A percentile compares a stretch with the other conserved stretches of the same genome.
phyloP scores from a whole-genome alignment of 2,329 filamentous ascomycete species.

The Aspergillus sp. region DNA sequence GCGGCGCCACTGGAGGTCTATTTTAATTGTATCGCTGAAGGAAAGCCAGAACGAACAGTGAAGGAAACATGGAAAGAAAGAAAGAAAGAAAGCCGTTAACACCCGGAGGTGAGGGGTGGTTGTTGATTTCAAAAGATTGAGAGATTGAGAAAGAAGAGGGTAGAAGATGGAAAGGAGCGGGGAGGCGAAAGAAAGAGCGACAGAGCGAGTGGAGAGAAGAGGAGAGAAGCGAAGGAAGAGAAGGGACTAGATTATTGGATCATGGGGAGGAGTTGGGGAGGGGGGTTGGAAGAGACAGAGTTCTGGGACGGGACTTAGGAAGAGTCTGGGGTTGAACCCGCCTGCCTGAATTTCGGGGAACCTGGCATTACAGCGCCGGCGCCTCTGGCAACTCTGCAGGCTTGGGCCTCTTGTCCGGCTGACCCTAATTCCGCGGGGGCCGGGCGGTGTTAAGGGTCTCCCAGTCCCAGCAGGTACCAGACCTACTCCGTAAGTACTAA shows the following conservation, averaged over 20 bases:
- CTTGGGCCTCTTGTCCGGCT: not conserved
- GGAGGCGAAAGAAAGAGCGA: not conserved
- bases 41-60: not conserved
- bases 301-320: too few relatives aligned
- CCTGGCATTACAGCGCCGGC: too few relatives aligned
- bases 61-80: not conserved
- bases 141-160: not conserved
- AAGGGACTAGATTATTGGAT: too few relatives aligned
- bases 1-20: conserved; percentile 2
- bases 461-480: too few relatives aligned
- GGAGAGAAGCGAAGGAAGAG: not conserved
- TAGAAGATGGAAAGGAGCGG: not conserved
- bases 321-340: conserved; percentile 5
- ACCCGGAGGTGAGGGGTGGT: not conserved
- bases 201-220: not conserved
- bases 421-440: too few relatives aligned
- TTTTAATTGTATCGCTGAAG: not conserved
- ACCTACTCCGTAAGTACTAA: too few relatives aligned
- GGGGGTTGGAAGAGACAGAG: too few relatives aligned
- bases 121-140: not conserved
- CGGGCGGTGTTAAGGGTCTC: too few relatives aligned
- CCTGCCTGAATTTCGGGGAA: not conserved
- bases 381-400: too few relatives aligned
- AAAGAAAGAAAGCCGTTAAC: not conserved
- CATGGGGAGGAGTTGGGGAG: too few relatives aligned